A percentile compares a stretch with the other conserved stretches of the same genome.
phyloP scores from a whole-genome alignment of 305 asterid species.

The Fraxinus sp. region DNA sequence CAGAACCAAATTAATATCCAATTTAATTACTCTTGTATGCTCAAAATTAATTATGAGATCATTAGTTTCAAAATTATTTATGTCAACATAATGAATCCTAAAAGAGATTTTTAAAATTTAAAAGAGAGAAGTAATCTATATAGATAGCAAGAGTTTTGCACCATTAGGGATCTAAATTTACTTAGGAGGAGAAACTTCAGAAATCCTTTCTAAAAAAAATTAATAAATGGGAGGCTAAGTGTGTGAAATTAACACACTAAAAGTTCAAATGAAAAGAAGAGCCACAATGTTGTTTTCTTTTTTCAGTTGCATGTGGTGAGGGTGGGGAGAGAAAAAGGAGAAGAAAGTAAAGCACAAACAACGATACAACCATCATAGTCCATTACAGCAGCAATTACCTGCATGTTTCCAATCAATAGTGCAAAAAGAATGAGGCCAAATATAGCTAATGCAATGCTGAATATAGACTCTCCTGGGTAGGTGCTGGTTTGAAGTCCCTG shows the following conservation, averaged over 20 bases:
- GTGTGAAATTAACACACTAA: neutral
- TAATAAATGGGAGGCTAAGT: neutral
- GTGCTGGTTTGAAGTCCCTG: conserved; percentile 99
- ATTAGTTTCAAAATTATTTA: neutral
- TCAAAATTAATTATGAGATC: neutral
- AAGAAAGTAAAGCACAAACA: conserved; percentile 6
- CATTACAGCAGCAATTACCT: conserved; percentile 48
- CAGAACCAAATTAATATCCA: neutral
- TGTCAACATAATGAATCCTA: neutral
- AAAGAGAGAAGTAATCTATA: neutral
- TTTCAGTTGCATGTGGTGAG: neutral
- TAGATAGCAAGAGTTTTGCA: neutral
- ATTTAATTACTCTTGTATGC: neutral
- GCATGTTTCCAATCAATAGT: conserved; percentile 98
- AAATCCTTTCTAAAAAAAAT: neutral
- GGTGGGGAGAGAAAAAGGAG: neutral
- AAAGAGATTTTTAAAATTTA: neutral
- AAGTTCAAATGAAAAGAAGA: neutral
- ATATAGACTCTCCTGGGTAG: conserved; percentile 89
- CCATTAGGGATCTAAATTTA: neutral
- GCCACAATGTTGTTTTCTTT: neutral
- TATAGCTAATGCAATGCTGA: conserved; percentile 95
- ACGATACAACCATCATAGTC: neutral
- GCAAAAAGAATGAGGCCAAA: conserved; percentile 97
- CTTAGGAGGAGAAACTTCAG: neutral